phyloP scores from a whole-genome alignment of 352 stramenopile genomes.

The Phytophthora macrochlamydospora region DNA sequence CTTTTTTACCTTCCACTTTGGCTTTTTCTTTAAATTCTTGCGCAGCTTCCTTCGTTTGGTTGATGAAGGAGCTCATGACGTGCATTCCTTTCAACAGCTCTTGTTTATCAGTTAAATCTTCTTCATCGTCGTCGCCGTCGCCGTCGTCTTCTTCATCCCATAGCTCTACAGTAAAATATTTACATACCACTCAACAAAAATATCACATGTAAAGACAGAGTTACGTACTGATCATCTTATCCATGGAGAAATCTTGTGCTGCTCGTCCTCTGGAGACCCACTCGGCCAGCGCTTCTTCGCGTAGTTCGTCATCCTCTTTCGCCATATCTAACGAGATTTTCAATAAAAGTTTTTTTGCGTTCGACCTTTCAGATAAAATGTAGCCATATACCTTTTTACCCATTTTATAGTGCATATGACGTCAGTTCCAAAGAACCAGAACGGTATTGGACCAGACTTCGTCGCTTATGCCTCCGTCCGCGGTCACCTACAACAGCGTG shows the following conservation, averaged over 20 bases:
- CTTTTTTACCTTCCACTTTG: constrained; percentile 45
- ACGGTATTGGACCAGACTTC: too few relatives aligned
- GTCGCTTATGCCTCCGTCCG: constrained; percentile 21
- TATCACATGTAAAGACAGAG: not conserved
- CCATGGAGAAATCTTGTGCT: constrained; percentile 75
- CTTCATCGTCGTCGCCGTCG: constrained; percentile 46
- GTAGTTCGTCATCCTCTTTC: constrained; percentile 37
- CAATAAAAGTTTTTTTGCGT: too few relatives aligned
- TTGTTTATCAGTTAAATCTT: constrained; percentile 59
- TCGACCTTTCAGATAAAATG: too few relatives aligned
- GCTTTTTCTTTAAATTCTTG: constrained; percentile 42
- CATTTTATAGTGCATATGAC: not conserved
- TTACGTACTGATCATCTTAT: constrained; percentile 73
- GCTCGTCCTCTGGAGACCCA: constrained; percentile 68
- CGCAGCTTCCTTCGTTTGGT: constrained; percentile 51
- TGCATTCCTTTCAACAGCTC: constrained; percentile 66
- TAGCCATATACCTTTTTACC: too few relatives aligned
- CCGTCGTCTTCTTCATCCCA: constrained; percentile 70
- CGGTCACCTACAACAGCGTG: constrained; percentile 28
- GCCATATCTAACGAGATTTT: constrained; percentile 1
- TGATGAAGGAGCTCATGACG: constrained; percentile 45
- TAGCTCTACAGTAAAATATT: constrained; percentile 40
- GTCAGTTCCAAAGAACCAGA: not conserved
- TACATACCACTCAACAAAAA: not conserved
- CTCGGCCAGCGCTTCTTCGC: constrained; percentile 75